A percentile compares a stretch with the other conserved stretches of the same genome.
These are phyloP conservation scores for Alternaria brassicicola DNA, from an alignment of 2,329 filamentous ascomycete genomes.

Conservation along the genomic window DNA sequence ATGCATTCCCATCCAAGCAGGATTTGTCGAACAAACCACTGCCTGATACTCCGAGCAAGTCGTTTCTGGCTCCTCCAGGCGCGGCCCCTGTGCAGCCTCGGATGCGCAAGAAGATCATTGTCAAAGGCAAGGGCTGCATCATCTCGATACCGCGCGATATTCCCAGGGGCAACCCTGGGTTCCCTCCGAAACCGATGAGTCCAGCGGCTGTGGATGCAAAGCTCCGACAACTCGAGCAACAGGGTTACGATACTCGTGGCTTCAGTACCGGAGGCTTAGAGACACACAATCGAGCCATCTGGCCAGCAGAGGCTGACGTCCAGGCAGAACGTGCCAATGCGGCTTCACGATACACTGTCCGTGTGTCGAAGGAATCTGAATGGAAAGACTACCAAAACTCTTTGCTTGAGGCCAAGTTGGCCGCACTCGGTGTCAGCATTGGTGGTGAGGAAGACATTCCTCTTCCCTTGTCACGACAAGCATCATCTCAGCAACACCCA, in stretches of 20 bases:
- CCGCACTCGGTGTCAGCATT: slow-evolving; percentile 84
- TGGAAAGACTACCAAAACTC: slow-evolving; percentile 83
- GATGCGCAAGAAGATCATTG: slow-evolving; percentile 53
- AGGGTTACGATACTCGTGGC: slow-evolving; percentile 71
- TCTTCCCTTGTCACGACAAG: slow-evolving; percentile 70
- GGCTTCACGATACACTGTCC: slow-evolving; percentile 61
- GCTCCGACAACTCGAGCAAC: slow-evolving; percentile 68
- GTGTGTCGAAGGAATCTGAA: slow-evolving; percentile 72
- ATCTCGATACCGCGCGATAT: slow-evolving; percentile 54
- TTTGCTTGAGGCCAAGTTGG: slow-evolving; percentile 87
- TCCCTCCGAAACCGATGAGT: slow-evolving; percentile 52
- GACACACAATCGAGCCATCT: slow-evolving; percentile 69
- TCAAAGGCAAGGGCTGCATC: slow-evolving; percentile 54
- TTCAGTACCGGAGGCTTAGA: slow-evolving; percentile 59
- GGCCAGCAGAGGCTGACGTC: slow-evolving; percentile 68
- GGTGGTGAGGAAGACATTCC: slow-evolving; percentile 70
- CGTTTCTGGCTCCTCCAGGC: slow-evolving; percentile 25
- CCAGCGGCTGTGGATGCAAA: slow-evolving; percentile 65
- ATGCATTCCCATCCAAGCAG: slow-evolving; percentile 3
- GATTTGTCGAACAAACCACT: slow-evolving; percentile 10
- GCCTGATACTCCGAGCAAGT: slow-evolving; percentile 13
- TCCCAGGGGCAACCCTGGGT: slow-evolving; percentile 50
- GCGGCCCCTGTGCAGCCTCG: slow-evolving; percentile 40
- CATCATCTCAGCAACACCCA: slow-evolving; percentile 75
- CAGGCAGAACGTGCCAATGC: slow-evolving; percentile 60